Conservation (phyloP, 768 basidiomycete species). For the Boletus coccyginus region DNA sequence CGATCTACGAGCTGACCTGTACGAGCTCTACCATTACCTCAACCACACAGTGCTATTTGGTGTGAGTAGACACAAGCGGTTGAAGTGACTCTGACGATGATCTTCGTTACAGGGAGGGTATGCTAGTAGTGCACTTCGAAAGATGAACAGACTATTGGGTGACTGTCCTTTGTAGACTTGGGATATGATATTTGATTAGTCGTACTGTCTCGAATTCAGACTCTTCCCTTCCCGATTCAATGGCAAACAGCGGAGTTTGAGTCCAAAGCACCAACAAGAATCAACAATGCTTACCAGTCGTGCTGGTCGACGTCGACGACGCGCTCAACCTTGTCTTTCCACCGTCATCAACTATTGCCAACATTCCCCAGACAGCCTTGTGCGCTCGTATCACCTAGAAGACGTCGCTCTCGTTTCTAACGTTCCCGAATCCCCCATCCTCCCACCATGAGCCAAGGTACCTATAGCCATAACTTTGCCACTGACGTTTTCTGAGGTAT, state of each 20-base stretch:
- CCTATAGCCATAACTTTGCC: constrained; percentile 14
- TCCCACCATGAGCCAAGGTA: constrained; percentile 33
- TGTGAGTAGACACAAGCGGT: constrained; percentile 40
- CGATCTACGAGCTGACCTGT: constrained; percentile 60
- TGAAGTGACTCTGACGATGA: not conserved
- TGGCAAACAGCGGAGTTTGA: constrained; percentile 15
- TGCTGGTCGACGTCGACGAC: constrained; percentile 19
- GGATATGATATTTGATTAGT: no score
- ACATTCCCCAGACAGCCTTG: not conserved
- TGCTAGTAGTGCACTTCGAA: constrained; percentile 49
- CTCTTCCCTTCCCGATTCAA: no score
- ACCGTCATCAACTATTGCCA: constrained; percentile 8
- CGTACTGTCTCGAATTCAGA: not conserved
- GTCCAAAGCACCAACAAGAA: constrained; percentile 15
- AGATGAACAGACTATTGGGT: constrained; percentile 42
- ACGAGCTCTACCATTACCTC: constrained; percentile 78
- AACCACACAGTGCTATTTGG: constrained; percentile 81
- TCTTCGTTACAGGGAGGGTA: constrained; percentile 43
- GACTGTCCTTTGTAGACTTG: constrained; percentile 24
- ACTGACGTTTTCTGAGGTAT: constrained; percentile 34
- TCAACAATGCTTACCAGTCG: constrained; percentile 27
- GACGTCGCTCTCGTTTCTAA: constrained; percentile 1
- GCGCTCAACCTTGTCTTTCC: constrained; percentile 14
- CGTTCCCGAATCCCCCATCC: not conserved
- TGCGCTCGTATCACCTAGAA: no score